Percentiles rank a stretch among this genome's conserved stretches.
phyloP scores from a whole-genome alignment of 1,284 basidiomycete species.

The Sanghuangporus weigelae region DNA sequence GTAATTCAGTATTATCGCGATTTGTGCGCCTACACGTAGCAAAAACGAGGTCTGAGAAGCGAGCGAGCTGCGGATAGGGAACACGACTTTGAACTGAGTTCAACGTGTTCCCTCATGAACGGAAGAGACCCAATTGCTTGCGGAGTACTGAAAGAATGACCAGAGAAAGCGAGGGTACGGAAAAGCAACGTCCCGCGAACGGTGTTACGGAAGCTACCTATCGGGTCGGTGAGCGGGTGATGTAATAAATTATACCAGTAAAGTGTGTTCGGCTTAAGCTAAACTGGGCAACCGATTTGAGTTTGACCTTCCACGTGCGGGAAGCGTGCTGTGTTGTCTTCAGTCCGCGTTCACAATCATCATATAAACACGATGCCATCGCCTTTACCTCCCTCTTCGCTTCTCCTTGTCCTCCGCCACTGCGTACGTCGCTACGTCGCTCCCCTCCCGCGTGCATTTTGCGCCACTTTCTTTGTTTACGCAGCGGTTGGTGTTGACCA shows the following conservation, averaged over 20 bases:
- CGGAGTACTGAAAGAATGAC: no score
- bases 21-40: not conserved
- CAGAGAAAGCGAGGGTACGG: no score
- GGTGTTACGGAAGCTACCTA: no score
- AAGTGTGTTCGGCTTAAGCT: not conserved
- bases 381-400: not conserved
- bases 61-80: not conserved
- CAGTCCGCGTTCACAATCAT: not conserved
- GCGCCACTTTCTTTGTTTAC: no score
- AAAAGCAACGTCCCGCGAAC: no score
- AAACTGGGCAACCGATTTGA: not conserved
- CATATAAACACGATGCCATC: conserved; percentile 3
- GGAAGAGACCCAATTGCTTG: no score
- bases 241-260: not conserved
- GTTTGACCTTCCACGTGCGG: not conserved
- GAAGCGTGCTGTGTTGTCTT: not conserved
- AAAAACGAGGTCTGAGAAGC: no score
- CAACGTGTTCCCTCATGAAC: no score
- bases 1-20: not conserved
- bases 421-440: not conserved
- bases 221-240: not conserved
- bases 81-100: not conserved
- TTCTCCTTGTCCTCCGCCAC: not conserved
- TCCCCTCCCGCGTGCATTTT: not conserved
- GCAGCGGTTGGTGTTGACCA: not conserved